Evolutionary conservation across 1,284 basidiomycete genomes (phyloP), one percentile per base, ranked within the genome.

Genomic region (Ceratobasidium sp.): DNA sequence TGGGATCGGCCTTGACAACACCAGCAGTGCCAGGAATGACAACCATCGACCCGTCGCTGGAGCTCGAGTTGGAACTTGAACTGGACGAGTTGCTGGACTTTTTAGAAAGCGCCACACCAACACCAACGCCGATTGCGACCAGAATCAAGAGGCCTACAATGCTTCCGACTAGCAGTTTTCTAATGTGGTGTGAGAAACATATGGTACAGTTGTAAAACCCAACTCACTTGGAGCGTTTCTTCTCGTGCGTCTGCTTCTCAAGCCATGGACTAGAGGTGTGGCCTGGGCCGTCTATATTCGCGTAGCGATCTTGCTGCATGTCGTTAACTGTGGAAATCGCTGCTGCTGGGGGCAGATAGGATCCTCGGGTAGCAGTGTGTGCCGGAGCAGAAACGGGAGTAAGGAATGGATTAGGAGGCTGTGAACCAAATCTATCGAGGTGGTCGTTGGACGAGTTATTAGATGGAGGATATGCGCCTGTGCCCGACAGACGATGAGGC

Each of bases 1-100:
- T 84, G 26, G 85, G 82, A 76, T 88, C 82, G 0, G 83, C 83
- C 80, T 84, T 66, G 81, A 87, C 77, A 84, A 82, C 82, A 82
- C 84, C 69, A 82, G 85, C 73, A 11, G 75, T 73, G 35, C 63
- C 62, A 23, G 52, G 62, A 35, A 74, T 70, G 1, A 46, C 57
- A 30, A 72, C 70, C 54, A 58, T 74, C 23, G 78, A 76, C 44
- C 74, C 76, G 32, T 74, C 70, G 66, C 66, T 73, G 13, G 76
- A 78, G 35, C 73, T 75, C 38, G 73, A 66, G 47, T 75, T 75
- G n/a, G 46, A 64, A 23, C 50, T 73, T 32, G 62, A 64, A 5
- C 54, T 28, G n/a, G 49, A 44, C 5, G 72, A 63, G 38, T 47
- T 47, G 16, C 54, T 43, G n/a, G 74, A 75, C 46, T 72, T 69